Evolutionary conservation across 2,329 filamentous ascomycete genomes (phyloP).

Genomic region (Claviceps monticola): DNA sequence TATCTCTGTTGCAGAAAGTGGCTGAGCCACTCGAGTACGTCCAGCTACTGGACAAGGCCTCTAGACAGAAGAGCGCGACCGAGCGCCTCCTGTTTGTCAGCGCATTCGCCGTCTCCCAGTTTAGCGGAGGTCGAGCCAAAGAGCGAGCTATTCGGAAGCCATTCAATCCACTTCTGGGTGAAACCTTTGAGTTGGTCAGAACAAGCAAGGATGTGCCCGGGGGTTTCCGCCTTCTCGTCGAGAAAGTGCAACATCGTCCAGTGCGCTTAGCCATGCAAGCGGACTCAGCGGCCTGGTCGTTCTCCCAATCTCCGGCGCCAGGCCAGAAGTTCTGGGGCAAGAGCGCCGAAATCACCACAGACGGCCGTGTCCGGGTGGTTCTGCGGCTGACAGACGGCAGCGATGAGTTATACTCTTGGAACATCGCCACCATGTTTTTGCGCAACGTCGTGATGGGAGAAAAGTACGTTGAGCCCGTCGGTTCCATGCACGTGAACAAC

Average conservation of each 20-base stretch:
- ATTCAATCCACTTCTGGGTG: slow-evolving; percentile 91
- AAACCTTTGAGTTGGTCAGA: slow-evolving; percentile 86
- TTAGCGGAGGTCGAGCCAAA: slow-evolving; percentile 69
- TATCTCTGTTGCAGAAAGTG: slow-evolving; percentile 73
- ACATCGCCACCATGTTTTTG: slow-evolving; percentile 74
- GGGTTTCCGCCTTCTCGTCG: slow-evolving; percentile 81
- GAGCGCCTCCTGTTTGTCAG: slow-evolving; percentile 75
- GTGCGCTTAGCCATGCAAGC: slow-evolving; percentile 89
- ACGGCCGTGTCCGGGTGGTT: slow-evolving; percentile 69
- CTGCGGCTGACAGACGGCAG: slow-evolving; percentile 50
- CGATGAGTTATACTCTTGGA: slow-evolving; percentile 82
- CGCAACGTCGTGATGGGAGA: slow-evolving; percentile 95
- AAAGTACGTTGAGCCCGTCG: slow-evolving; percentile 93
- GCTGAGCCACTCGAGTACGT: slow-evolving; percentile 90
- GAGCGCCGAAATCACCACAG: slow-evolving; percentile 84
- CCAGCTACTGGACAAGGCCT: slow-evolving; percentile 64
- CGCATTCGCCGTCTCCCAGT: slow-evolving; percentile 79
- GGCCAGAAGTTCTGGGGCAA: slow-evolving; percentile 99
- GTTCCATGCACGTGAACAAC: slow-evolving; percentile 73
- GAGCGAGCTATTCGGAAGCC: slow-evolving; percentile 91
- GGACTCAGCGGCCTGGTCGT: slow-evolving; percentile 72
- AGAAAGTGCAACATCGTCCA: slow-evolving; percentile 88
- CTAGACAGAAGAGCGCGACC: slow-evolving; percentile 40
- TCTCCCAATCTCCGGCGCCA: slow-evolving; percentile 75
- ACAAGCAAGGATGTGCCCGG: slow-evolving; percentile 58